Evolutionary conservation across 148 eudicot species (phyloP).

Genomic region (Arctostaphylos glauca): DNA sequence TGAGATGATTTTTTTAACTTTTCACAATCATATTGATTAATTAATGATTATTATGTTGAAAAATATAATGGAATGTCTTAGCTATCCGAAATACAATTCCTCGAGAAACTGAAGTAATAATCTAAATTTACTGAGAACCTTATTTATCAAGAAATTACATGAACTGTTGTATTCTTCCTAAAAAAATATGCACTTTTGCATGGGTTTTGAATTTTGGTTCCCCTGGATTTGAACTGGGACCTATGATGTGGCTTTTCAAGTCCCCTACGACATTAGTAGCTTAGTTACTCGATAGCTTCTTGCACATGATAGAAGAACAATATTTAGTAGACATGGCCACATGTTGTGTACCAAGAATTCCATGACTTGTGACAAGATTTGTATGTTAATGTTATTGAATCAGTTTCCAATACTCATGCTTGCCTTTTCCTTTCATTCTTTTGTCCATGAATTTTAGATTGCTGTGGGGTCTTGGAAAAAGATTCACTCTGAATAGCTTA

Average conservation of each 20-base stretch:
- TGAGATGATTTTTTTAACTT: neutral
- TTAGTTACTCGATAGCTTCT: neutral
- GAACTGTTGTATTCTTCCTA: neutral
- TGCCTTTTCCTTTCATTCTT: neutral
- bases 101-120: neutral
- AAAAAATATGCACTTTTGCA: neutral
- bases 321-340: neutral
- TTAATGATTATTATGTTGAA: neutral
- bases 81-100: neutral
- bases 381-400: neutral
- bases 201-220: neutral
- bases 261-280: neutral
- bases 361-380: neutral
- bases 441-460: neutral
- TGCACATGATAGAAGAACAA: neutral
- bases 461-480: neutral
- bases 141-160: neutral
- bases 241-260: constrained; percentile 1
- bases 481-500: neutral
- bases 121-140: neutral
- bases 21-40: neutral
- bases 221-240: neutral
- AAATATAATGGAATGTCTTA: neutral
- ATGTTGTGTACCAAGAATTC: neutral
- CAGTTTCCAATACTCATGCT: neutral